Base-by-base conservation (phyloP, 2,329 filamentous ascomycete species). In the Nannizziopsis arthrosporioides region DNA sequence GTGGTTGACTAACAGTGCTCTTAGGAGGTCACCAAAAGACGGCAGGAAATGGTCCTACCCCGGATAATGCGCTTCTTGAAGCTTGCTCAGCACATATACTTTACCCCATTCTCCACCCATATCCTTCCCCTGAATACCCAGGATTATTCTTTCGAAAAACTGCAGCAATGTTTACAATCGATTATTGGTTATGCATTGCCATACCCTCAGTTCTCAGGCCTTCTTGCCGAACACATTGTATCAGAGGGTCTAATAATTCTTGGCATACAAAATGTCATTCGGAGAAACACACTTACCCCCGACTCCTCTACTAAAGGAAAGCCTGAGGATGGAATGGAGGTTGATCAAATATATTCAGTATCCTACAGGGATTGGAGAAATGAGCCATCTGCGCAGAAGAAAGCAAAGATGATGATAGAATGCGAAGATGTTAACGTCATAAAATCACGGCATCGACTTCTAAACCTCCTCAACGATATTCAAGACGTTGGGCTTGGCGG, bases 401-500 rank as follows among this genome's bases (percentile, higher is more conserved):
- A 60, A 15, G 49, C 57, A 22, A 58, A 55, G 5, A 58, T 66
- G 53, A 65, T 69, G 60, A 54, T 53, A 1, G 63, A 63, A 30
- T 54, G 54, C 2, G 63, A 66, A 18, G 53, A 60, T 45, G 38
- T 45, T 4, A 53, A 54, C 1, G 60, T 65, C 9, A 57, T 48
- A 6, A 54, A 57, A n/a, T 56, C 64, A 15, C 63, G 63, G 7
- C 57, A 63, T 37, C 56, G 52, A n/a, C 55, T 70, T 12, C 49
- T 69, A 17, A 53, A 59, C 17, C 59, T 76, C 10, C 57, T 76
- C 12, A 63, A 65, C 37, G 64, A 63, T 5, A 58, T 80, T 17
- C 68, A 75, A 49, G 63, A 69, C 14, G 71, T 78, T 12, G 77
- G 77, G 0, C 63, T 81, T 18, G 77, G 76, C 9, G 72, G 72